These are phyloP conservation scores for Phalaenopsis hybrid DNA, from an alignment of 116 monocot species.

Conservation along the genomic window DNA sequence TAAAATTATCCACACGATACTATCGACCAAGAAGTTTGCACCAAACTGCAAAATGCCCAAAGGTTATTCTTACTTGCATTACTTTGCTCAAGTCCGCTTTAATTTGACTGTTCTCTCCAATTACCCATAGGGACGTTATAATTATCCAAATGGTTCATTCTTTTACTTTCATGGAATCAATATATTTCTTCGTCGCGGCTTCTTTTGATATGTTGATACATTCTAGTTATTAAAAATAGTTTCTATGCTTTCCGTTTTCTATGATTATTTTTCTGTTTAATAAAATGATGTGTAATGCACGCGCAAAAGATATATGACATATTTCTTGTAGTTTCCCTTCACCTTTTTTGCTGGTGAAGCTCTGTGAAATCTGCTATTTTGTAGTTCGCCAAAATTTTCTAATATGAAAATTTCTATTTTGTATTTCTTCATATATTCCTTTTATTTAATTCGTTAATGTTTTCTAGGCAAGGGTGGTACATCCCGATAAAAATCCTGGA, in stretches of 20 bases:
- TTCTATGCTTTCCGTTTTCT: not conserved
- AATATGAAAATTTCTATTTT: not conserved
- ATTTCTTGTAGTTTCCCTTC: not conserved
- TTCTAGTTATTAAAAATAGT: not conserved
- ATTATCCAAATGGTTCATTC: too few relatives aligned
- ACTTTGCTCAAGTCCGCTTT: not conserved
- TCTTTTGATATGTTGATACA: not conserved
- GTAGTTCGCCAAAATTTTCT: not conserved
- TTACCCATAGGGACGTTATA: too few relatives aligned
- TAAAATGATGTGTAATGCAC: not conserved
- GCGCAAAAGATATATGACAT: not conserved
- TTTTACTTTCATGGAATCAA: too few relatives aligned
- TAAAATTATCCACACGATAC: not conserved
- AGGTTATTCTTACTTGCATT: not conserved
- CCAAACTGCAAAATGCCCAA: not conserved
- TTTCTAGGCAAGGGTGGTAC: slow-evolving; percentile 70
- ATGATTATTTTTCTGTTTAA: not conserved
- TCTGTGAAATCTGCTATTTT: not conserved
- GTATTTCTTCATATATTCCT: not conserved
- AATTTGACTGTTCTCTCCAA: too few relatives aligned
- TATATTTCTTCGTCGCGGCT: too few relatives aligned
- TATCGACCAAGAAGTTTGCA: not conserved
- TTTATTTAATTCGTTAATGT: not conserved
- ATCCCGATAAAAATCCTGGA: slow-evolving; percentile 92
- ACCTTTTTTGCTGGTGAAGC: not conserved